These are phyloP conservation scores for Myochromella boudieri DNA, from an alignment of 768 basidiomycete species.

Conservation along the genomic window DNA sequence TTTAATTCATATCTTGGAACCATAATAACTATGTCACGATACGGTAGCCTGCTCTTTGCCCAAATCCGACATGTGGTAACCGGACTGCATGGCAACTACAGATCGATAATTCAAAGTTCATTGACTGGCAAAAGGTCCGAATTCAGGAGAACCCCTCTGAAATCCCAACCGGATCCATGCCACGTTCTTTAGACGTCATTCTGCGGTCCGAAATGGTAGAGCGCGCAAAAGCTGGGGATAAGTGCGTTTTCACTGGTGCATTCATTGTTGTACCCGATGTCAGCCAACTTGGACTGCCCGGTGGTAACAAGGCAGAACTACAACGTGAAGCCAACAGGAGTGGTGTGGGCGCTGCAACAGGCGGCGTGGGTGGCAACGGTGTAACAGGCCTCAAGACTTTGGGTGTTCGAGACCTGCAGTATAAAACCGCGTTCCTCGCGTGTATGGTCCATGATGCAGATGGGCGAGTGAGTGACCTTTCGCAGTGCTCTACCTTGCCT, in stretches of 20 bases:
- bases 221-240: slow-evolving; percentile 98
- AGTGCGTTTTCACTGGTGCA: slow-evolving; percentile 95
- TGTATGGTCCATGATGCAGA: slow-evolving; percentile 97
- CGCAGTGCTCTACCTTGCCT: neutral
- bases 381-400: slow-evolving; percentile 93
- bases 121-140: slow-evolving; percentile 99
- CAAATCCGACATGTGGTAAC: slow-evolving; percentile 93
- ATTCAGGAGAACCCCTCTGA: slow-evolving; percentile 99
- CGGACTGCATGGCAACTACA: slow-evolving; percentile 89
- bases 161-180: slow-evolving; percentile 98
- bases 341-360: slow-evolving; percentile 57
- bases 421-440: slow-evolving; percentile 97
- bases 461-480: slow-evolving; percentile 62
- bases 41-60: slow-evolving; percentile 86
- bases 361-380: slow-evolving; percentile 71
- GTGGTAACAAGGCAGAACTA: slow-evolving; percentile 88
- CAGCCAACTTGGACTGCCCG: slow-evolving; percentile 91
- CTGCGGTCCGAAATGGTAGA: slow-evolving; percentile 95
- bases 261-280: slow-evolving; percentile 99
- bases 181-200: slow-evolving; percentile 93
- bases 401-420: slow-evolving; percentile 93
- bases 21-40: too few relatives aligned
- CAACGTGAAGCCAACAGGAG: slow-evolving; percentile 80
- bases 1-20: too few relatives aligned
- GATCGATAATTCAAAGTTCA: slow-evolving; percentile 94